Base-by-base conservation (phyloP, 495 filamentous ascomycete genomes). In the Zalerion maritima region DNA sequence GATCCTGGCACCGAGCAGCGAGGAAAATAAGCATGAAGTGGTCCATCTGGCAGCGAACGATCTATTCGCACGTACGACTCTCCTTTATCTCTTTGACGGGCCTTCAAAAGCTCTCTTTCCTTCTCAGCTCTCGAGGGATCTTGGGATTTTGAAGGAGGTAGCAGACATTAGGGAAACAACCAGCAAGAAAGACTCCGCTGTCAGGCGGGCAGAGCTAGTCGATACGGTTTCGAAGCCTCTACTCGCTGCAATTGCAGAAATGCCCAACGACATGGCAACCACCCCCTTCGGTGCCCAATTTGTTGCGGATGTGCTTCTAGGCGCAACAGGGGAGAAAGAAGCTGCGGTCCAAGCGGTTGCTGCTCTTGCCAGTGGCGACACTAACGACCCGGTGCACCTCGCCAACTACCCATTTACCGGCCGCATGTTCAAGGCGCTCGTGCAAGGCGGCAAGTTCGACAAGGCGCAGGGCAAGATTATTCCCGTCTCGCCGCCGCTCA, bases 401-500 rank as follows among this genome's bases (percentile, higher is more conserved):
- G 67, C 64, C 14, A 53, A 59, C 30, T 64, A 66, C 0, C 57
- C 82, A 2, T 65, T 70, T 32, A 76, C 74, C 2, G 81, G 82
- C n/a, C 73, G 80, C 28, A 78, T 94, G 74, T 67, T 93, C 36
- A 94, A 92, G 55, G 75, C 75, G 0, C 66, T 99, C 1, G 79
- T 94, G 15, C 69, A 78, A 18, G 87, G 89, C 13, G 89, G 91
- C 6, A 71, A 67, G 14, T 97, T 77, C 49, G 83, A 94, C 54
- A 61, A 59, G 14, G 64, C 60, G 19, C 60, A 64, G 2, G 81
- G 79, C 50, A 67, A 62, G 26, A 55, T 92, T 24, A 70, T 63
- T 47, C 68, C 71, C 34, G 62, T 75, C 11, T 65, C 79, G n/a
- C 82, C 84, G 5, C 57, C 74, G n/a, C 62, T 93, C 28, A 64